phyloP scores from a whole-genome alignment of 495 filamentous ascomycete genomes.

The Neurospora tetrasperma region DNA sequence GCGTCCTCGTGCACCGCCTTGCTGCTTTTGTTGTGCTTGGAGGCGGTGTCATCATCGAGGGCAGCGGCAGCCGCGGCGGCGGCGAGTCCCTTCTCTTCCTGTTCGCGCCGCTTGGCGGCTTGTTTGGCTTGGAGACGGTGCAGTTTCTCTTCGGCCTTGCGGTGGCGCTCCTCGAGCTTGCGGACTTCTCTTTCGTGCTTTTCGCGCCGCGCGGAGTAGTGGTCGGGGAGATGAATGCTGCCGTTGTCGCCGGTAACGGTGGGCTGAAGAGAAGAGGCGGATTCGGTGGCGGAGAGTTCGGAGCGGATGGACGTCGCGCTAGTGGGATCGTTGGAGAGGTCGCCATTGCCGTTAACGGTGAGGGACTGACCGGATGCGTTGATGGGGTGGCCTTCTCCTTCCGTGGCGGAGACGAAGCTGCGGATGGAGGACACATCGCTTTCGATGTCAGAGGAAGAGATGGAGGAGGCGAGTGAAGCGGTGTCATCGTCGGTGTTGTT shows the following conservation, averaged over 20 bases:
- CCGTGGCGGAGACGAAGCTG: constrained; percentile 38
- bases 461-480: neutral
- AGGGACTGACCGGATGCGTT: constrained; percentile 12
- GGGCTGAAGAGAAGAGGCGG: constrained; percentile 8
- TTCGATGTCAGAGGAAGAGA: neutral
- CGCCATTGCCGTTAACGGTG: constrained; percentile 17
- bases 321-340: constrained; percentile 12
- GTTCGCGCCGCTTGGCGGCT: constrained; percentile 21
- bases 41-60: constrained; percentile 16
- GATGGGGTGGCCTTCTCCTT: constrained; percentile 6
- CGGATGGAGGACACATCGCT: constrained; percentile 28
- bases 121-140: constrained; percentile 39
- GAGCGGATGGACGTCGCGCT: constrained; percentile 22
- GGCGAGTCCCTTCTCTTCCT: neutral
- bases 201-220: constrained; percentile 16
- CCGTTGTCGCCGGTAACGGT: constrained; percentile 3
- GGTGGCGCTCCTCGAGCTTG: constrained; percentile 62
- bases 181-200: constrained; percentile 60
- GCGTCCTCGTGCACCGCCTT: constrained; percentile 12
- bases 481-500: constrained; percentile 18
- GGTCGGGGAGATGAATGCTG: neutral
- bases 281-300: constrained; percentile 9
- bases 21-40: constrained; percentile 30
- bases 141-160: constrained; percentile 61
- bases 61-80: neutral